Conservation (phyloP, 805 yeast species). For the Candida krabiensis region DNA sequence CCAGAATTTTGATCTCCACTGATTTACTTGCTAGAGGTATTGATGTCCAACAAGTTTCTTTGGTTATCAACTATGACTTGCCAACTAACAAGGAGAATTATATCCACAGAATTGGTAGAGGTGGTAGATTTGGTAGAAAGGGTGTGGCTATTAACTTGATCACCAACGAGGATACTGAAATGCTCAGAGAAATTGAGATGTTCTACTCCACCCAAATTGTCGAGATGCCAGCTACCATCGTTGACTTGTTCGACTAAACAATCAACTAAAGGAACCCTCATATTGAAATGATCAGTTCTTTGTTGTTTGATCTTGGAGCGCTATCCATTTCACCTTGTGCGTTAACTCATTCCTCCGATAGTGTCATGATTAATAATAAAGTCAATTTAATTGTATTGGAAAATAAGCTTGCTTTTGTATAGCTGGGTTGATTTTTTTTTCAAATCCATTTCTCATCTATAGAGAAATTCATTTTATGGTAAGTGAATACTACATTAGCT, state of each 20-base stretch:
- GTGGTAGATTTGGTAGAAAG: conserved; percentile 98
- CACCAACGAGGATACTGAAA: conserved; percentile 72
- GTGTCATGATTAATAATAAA: conserved; percentile 7
- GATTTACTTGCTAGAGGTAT: conserved; percentile 99
- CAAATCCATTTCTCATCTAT: neutral
- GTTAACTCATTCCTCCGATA: conserved; percentile 5
- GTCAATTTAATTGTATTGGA: neutral
- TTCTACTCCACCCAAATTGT: conserved; percentile 73
- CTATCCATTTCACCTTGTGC: conserved; percentile 1
- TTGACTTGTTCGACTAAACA: conserved; percentile 40
- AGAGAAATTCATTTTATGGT: neutral
- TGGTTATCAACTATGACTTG: conserved; percentile 93
- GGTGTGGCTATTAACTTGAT: conserved; percentile 97
- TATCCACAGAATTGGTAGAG: conserved; percentile 96
- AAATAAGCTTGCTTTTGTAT: neutral
- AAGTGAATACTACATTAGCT: no score
- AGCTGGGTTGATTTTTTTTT: neutral
- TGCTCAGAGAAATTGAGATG: conserved; percentile 71
- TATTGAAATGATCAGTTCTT: conserved; percentile 1
- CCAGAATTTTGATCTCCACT: conserved; percentile 92
- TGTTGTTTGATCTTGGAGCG: conserved; percentile 2
- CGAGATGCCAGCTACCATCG: conserved; percentile 78
- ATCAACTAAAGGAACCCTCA: neutral
- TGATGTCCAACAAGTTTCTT: conserved; percentile 96
- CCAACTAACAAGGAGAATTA: conserved; percentile 94